A percentile compares a stretch with the other conserved stretches of the same genome.
Evolutionary conservation across 805 yeast genomes (phyloP).

Genomic region (Metschnikowia peoriensis): DNA sequence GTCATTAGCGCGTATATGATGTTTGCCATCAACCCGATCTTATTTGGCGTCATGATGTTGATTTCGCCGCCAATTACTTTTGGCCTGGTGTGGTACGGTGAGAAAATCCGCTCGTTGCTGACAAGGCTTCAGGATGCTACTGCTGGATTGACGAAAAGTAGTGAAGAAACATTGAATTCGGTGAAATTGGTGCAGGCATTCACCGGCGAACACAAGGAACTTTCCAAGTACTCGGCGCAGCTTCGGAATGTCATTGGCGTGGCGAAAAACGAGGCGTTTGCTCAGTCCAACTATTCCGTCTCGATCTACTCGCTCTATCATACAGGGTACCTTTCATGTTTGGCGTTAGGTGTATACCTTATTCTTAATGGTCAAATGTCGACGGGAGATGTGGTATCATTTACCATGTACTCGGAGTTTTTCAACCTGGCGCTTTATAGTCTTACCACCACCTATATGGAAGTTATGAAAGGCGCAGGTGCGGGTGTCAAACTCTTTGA

Average conservation of each 20-base stretch:
- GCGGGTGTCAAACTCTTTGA: constrained; percentile 45
- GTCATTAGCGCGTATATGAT: constrained; percentile 44
- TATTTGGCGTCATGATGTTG: constrained; percentile 43
- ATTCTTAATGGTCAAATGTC: constrained; percentile 44
- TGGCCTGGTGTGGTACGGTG: constrained; percentile 47
- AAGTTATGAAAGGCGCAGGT: constrained; percentile 48
- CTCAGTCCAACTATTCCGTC: constrained; percentile 44
- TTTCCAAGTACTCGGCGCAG: constrained; percentile 37
- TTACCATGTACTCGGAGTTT: constrained; percentile 45
- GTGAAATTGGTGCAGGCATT: constrained; percentile 44
- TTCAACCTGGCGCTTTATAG: constrained; percentile 45
- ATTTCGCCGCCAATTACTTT: constrained; percentile 46
- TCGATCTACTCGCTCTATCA: constrained; percentile 43
- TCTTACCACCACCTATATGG: constrained; percentile 45
- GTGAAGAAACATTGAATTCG: constrained; percentile 44
- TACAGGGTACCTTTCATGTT: constrained; percentile 42
- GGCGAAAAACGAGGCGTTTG: constrained; percentile 44
- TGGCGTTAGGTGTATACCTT: constrained; percentile 42
- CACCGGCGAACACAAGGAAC: constrained; percentile 42
- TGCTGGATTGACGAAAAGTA: constrained; percentile 43
- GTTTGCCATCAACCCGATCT: constrained; percentile 41
- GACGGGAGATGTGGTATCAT: constrained; percentile 48
- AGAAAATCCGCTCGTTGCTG: constrained; percentile 39
- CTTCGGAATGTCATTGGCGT: constrained; percentile 41
- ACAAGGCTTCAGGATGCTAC: constrained; percentile 44